A percentile compares a stretch with the other conserved stretches of the same genome.
phyloP scores from a whole-genome alignment of 1,284 basidiomycete genomes.

The Cutaneotrichosporon cavernicola region DNA sequence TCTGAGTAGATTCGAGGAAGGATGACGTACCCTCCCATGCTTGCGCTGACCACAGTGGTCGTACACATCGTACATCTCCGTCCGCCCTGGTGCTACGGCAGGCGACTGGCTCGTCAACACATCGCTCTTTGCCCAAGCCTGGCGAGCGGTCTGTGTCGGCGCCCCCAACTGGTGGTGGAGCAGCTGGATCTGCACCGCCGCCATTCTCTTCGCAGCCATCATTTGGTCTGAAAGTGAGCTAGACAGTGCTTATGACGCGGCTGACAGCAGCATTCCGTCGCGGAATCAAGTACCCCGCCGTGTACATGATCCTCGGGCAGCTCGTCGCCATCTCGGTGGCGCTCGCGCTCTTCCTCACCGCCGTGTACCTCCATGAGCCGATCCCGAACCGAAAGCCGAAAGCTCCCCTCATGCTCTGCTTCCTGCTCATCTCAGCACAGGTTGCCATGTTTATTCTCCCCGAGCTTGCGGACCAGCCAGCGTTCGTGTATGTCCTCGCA shows the following conservation, averaged over 20 bases:
- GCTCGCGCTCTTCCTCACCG: slow-evolving; percentile 65
- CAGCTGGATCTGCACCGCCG: slow-evolving; percentile 68
- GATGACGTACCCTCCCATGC: too few relatives aligned
- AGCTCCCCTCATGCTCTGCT: slow-evolving; percentile 49
- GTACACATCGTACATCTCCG: slow-evolving; percentile 56
- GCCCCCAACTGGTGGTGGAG: slow-evolving; percentile 70
- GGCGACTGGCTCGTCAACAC: slow-evolving; percentile 63
- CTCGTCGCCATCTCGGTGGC: slow-evolving; percentile 71
- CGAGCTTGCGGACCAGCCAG: slow-evolving; percentile 54
- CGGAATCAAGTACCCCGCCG: slow-evolving; percentile 62
- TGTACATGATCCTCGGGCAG: slow-evolving; percentile 73
- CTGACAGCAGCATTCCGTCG: slow-evolving; percentile 54
- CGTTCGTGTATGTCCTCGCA: slow-evolving; percentile 63
- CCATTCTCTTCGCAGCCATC: slow-evolving; percentile 64
- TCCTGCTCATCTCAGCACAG: slow-evolving; percentile 58
- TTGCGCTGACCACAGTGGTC: slow-evolving; percentile 58
- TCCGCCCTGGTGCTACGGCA: slow-evolving; percentile 35
- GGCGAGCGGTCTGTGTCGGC: slow-evolving; percentile 58
- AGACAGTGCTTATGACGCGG: not conserved
- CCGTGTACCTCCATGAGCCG: slow-evolving; percentile 56
- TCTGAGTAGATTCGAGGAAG: not conserved
- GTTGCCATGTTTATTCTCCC: slow-evolving; percentile 59
- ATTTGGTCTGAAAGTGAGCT: slow-evolving; percentile 61
- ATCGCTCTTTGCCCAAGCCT: slow-evolving; percentile 65
- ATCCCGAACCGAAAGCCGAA: slow-evolving; percentile 21